Percentiles rank a stretch among this genome's conserved stretches.
Evolutionary conservation across 768 basidiomycete species (phyloP).

Genomic region (Cyclocybe aegerita): DNA sequence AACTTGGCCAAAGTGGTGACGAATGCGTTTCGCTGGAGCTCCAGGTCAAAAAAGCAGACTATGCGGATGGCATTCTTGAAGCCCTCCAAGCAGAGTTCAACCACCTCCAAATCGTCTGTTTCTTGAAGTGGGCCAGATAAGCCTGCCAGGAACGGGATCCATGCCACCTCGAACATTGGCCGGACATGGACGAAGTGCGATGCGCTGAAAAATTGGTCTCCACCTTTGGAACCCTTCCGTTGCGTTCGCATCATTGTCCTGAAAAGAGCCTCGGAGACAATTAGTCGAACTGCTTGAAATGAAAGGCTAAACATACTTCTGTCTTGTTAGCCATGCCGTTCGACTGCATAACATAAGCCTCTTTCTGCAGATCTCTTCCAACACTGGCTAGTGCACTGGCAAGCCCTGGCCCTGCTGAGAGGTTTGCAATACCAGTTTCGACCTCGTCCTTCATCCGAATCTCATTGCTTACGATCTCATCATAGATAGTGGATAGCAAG

Average conservation of each 20-base stretch:
- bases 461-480: constrained; percentile 90
- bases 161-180: constrained; percentile 99
- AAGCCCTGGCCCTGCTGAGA: constrained; percentile 63
- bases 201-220: constrained; percentile 94
- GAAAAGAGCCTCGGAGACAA: constrained; percentile 71
- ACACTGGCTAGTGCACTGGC: constrained; percentile 84
- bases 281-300: constrained; percentile 9
- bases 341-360: constrained; percentile 93
- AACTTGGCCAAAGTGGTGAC: constrained; percentile 96
- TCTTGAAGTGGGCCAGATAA: constrained; percentile 93
- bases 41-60: constrained; percentile 95
- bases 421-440: constrained; percentile 51
- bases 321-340: constrained; percentile 97
- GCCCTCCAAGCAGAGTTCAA: constrained; percentile 90
- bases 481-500: constrained; percentile 72
- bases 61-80: constrained; percentile 97
- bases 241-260: constrained; percentile 90
- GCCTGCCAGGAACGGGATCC: constrained; percentile 97
- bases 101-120: constrained; percentile 90
- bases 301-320: constrained; percentile 54
- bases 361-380: constrained; percentile 91
- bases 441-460: constrained; percentile 99
- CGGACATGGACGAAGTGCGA: constrained; percentile 95
- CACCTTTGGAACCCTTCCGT: constrained; percentile 73
- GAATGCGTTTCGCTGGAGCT: constrained; percentile 97